Conservation (phyloP, 352 stramenopile genomes). For the Thalassiosira oceanica region DNA sequence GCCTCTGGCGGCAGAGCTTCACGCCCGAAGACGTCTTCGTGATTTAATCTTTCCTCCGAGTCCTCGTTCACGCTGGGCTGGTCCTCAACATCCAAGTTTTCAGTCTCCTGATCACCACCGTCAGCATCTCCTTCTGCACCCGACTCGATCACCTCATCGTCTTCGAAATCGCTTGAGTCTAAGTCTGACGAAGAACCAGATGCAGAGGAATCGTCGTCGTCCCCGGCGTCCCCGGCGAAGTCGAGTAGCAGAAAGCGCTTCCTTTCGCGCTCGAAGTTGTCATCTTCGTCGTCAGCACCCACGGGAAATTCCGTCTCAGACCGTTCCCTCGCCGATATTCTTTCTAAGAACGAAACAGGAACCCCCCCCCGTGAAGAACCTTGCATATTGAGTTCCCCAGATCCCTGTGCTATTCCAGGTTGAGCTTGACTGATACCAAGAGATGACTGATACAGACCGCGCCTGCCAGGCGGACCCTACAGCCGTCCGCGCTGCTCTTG, state of each 20-base stretch:
- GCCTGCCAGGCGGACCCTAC: too few relatives aligned
- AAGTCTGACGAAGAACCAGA: too few relatives aligned
- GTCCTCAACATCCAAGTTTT: slow-evolving; percentile 3
- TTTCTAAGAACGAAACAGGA: too few relatives aligned
- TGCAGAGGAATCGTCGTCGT: slow-evolving; percentile 5
- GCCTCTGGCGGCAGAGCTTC: neutral
- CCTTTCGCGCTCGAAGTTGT: slow-evolving; percentile 46
- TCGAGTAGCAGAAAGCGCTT: slow-evolving; percentile 27
- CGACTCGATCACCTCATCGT: slow-evolving; percentile 6
- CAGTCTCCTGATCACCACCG: slow-evolving; percentile 3
- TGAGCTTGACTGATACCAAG: too few relatives aligned
- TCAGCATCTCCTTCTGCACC: slow-evolving; percentile 6
- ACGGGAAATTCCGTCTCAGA: slow-evolving; percentile 9
- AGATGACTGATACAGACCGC: too few relatives aligned
- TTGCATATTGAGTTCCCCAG: too few relatives aligned
- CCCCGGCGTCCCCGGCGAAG: slow-evolving; percentile 7
- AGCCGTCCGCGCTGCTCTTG: too few relatives aligned
- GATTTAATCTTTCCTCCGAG: too few relatives aligned
- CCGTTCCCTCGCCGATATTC: neutral
- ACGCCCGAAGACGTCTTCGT: neutral
- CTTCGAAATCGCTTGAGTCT: slow-evolving; percentile 11
- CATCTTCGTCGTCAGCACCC: slow-evolving; percentile 71
- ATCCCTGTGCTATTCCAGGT: too few relatives aligned
- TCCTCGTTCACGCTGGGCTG: neutral
- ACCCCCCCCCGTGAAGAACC: too few relatives aligned